These are phyloP conservation scores for Aspergillus luchuensis DNA, from an alignment of 2,329 filamentous ascomycete species.

Conservation along the genomic window DNA sequence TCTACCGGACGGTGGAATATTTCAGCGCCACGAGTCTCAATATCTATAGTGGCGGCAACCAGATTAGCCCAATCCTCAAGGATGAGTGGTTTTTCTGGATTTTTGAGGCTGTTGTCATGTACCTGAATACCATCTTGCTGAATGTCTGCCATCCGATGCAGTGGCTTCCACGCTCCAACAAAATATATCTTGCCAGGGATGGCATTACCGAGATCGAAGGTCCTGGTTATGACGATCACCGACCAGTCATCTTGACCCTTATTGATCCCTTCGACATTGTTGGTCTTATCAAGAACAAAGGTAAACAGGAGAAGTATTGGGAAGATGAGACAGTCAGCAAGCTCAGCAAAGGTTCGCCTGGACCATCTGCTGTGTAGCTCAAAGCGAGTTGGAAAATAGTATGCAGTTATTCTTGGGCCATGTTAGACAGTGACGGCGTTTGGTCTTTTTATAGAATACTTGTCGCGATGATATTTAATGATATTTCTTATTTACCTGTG, in stretches of 20 bases:
- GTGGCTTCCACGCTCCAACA: slow-evolving; percentile 52
- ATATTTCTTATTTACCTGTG: too few relatives aligned
- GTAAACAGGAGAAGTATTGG: slow-evolving; percentile 45
- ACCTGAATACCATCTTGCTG: slow-evolving; percentile 53
- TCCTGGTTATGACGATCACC: slow-evolving; percentile 52
- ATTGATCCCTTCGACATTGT: slow-evolving; percentile 48
- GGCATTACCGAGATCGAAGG: slow-evolving; percentile 55
- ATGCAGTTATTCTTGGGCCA: not conserved
- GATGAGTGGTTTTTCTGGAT: slow-evolving; percentile 59
- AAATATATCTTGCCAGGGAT: slow-evolving; percentile 54
- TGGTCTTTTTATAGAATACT: too few relatives aligned
- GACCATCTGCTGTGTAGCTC: not conserved
- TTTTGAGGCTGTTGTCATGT: slow-evolving; percentile 57
- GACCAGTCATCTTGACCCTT: slow-evolving; percentile 48
- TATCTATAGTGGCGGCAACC: slow-evolving; percentile 38
- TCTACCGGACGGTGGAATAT: slow-evolving; percentile 57
- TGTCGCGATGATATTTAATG: too few relatives aligned
- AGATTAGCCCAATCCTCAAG: slow-evolving; percentile 37
- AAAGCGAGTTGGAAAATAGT: not conserved
- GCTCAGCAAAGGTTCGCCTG: not conserved
- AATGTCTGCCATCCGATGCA: slow-evolving; percentile 56
- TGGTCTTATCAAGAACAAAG: slow-evolving; percentile 38
- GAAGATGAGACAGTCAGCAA: slow-evolving; percentile 23
- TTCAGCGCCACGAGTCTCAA: slow-evolving; percentile 38
- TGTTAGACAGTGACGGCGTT: not conserved